phyloP scores from a whole-genome alignment of 2,329 filamentous ascomycete genomes.

The Reticulascus tulasneorum region DNA sequence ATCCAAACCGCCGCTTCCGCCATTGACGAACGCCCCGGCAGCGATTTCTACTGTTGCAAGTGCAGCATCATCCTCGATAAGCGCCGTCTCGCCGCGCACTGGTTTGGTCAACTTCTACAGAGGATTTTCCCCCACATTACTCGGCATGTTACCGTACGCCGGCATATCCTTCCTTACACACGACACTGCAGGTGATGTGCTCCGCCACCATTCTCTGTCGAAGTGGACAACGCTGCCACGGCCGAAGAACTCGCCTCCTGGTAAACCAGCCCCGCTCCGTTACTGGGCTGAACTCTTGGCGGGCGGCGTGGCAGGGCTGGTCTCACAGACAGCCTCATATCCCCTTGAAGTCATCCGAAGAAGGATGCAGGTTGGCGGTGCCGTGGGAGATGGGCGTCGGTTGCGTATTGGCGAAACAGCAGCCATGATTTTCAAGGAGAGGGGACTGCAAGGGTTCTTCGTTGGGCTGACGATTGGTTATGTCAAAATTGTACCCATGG shows the following conservation, averaged over 20 bases:
- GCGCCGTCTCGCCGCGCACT: constrained; percentile 50
- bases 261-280: constrained; percentile 68
- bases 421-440: constrained; percentile 68
- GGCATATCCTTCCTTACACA: constrained; percentile 95
- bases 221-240: constrained; percentile 71
- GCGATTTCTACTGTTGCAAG: constrained; percentile 32
- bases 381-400: constrained; percentile 83
- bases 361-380: constrained; percentile 94
- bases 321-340: constrained; percentile 90
- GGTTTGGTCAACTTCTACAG: constrained; percentile 91
- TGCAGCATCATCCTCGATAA: constrained; percentile 36
- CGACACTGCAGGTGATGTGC: constrained; percentile 80
- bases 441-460: constrained; percentile 79
- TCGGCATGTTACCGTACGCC: constrained; percentile 96
- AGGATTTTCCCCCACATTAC: constrained; percentile 82
- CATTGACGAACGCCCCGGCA: constrained; percentile 22
- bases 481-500: constrained; percentile 89
- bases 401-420: constrained; percentile 77
- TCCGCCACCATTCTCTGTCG: constrained; percentile 66
- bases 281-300: constrained; percentile 84
- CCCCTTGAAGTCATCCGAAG: constrained; percentile 88
- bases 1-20: constrained; percentile 30
- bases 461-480: constrained; percentile 93
- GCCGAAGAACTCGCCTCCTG: constrained; percentile 46
- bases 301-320: constrained; percentile 80